Evolutionary conservation across 805 yeast genomes (phyloP), one percentile per base, ranked within the genome.

Genomic region (Torulaspora indica): DNA sequence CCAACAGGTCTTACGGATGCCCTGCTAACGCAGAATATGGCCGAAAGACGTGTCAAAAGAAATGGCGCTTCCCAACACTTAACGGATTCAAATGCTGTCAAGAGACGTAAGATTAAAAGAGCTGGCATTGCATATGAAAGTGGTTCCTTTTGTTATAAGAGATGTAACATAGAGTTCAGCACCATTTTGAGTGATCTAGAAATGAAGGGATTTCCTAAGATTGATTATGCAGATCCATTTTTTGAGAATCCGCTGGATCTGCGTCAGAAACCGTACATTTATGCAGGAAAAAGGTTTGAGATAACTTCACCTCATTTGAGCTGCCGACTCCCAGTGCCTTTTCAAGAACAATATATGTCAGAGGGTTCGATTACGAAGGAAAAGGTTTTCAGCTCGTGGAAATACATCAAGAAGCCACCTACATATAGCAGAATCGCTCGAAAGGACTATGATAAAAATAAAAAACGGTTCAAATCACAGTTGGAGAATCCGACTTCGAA

Each of bases 201-300:
- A 25, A 60, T 60, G 0, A 51, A 58, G 20, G 81, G 80, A 0
- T 53, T 73, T 10, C 72, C 84, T 2, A 71, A 74, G 49, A 63
- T 77, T 10, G 73, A 78, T 10, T 82, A 83, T 56, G 45, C 54
- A 1, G 83, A 77, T 49, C 95, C 96, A 0, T 78, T 66, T 51
- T 90, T 78, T 53, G 74, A 80, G 22, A 71, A 74, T 12, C 53
- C 68, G 0, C 55, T 61, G 1, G 90, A 86, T 52, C 66, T 75
- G 5, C 81, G 77, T 1, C 55, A 61, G 5, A 61, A 63, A 8
- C 81, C 91, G 0, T 75, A 82, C 43, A 63, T 76, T 0, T 81
- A 78, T 63, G 90, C 90, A 1, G 90, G 89, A 5, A 78, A 73
- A 48, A 77, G 75, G 51, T 79, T 80, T 48, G 66, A 64, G 1